Base-by-base conservation (phyloP, 139 green algal species). In the Asterochloris sp. region DNA sequence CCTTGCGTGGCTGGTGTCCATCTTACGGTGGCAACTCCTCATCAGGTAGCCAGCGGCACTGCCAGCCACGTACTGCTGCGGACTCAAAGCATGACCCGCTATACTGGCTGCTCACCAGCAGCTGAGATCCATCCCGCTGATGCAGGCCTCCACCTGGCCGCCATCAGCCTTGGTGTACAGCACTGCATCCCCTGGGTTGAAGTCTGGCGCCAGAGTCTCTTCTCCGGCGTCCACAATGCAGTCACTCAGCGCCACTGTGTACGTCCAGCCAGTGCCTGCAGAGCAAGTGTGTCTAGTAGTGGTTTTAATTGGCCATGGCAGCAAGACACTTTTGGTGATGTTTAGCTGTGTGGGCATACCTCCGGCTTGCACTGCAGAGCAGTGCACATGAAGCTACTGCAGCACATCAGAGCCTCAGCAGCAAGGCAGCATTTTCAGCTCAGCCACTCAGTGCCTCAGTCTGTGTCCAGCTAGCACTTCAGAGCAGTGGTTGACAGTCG, bases 171-270 rank as follows among this genome's bases (percentile, higher is more conserved):
- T 38, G 21, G 61, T 21, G 75, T 83, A 91, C 73, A 78, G 11
- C 10, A 91, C 79, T 0, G 62, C 47, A 16, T 87, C 84, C 14
- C 88, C 90, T 12, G 79, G 78, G 69, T 68, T 63, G 11, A 85
- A 77, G 21, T 83, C 83, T 2, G 85, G 86, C 0, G 88, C 91
- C 62, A 94, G 79, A 26, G 78, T 38, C 26, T 63, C 69, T 28
- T 88, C 83, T 19, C 26, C 24, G 0, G 83, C 73, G 62, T 91
- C 80, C 68, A 89, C 80, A 54, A 94, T 83, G n/a, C 79, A 79
- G 54, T 91, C 81, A 16, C 29, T 62, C 68, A 94, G 79, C 15
- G 88, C 90, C 64, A 94, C 89, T 73, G 79, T 82, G 82, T 89
- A 89, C 66, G 82, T 12, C 64, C 19, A 69, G 23, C 78, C 62